Evolutionary conservation across 1,284 basidiomycete species (phyloP).

Genomic region (Ganoderma resinaceum): DNA sequence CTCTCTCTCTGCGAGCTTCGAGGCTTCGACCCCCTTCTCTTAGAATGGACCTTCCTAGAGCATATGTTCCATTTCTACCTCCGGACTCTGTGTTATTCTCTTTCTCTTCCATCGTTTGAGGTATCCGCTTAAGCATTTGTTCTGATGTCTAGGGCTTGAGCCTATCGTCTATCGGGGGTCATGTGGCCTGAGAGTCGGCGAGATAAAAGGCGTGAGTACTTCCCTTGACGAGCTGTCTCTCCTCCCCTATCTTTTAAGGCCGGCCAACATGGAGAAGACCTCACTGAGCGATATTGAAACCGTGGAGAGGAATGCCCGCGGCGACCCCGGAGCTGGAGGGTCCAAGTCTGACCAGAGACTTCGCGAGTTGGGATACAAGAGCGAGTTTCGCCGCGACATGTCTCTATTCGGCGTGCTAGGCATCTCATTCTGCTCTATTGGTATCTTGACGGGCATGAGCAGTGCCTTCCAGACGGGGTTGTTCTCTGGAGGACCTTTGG

Average conservation of each 20-base stretch:
- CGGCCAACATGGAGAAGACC: slow-evolving; percentile 19
- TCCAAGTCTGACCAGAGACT: slow-evolving; percentile 54
- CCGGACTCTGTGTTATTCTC: neutral
- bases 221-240: neutral
- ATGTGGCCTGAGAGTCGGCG: slow-evolving; percentile 1
- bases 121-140: neutral
- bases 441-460: slow-evolving; percentile 67
- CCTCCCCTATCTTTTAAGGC: neutral
- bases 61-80: neutral
- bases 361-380: slow-evolving; percentile 60
- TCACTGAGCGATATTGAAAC: slow-evolving; percentile 25
- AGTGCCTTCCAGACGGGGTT: slow-evolving; percentile 62
- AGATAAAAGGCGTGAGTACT: slow-evolving; percentile 7
- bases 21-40: neutral
- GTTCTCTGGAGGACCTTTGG: slow-evolving; percentile 64
- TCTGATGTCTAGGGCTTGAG: neutral
- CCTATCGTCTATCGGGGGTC: neutral
- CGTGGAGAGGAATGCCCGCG: slow-evolving; percentile 1
- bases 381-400: slow-evolving; percentile 64
- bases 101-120: neutral
- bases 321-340: slow-evolving; percentile 8
- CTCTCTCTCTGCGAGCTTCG: neutral
- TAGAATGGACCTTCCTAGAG: neutral
- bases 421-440: slow-evolving; percentile 68
- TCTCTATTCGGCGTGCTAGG: slow-evolving; percentile 64